These are phyloP conservation scores for Aspergillus terreus DNA, from an alignment of 2,329 filamentous ascomycete genomes.

Conservation along the genomic window DNA sequence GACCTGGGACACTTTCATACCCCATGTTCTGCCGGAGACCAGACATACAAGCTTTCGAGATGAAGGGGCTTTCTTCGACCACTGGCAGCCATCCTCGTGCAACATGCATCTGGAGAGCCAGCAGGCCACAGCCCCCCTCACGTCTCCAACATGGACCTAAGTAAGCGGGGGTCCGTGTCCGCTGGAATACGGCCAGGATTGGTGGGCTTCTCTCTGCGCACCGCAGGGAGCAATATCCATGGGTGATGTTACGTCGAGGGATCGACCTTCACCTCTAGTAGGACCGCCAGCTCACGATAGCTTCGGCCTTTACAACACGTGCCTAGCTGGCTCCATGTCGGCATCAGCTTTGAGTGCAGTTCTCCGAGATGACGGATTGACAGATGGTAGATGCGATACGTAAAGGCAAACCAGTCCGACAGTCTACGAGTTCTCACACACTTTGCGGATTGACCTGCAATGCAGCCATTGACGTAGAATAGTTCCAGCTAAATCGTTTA, in stretches of 20 bases:
- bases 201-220: neutral
- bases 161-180: neutral
- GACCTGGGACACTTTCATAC: neutral
- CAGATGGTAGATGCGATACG: neutral
- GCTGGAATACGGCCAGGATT: neutral
- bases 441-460: neutral
- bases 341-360: neutral
- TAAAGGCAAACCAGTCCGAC: neutral
- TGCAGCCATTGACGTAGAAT: neutral
- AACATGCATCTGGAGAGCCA: neutral
- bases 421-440: neutral
- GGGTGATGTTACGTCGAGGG: neutral
- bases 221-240: neutral
- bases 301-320: neutral
- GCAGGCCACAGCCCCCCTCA: neutral
- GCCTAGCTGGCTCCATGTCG: neutral
- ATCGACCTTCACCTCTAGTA: neutral
- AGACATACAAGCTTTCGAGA: neutral
- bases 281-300: neutral
- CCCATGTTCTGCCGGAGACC: neutral
- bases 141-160: neutral
- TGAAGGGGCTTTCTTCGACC: neutral
- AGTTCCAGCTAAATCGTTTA: neutral
- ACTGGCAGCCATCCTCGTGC: neutral
- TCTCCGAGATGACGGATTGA: neutral